Conservation (phyloP, 495 filamentous ascomycete genomes). For the Xylaria venustula region DNA sequence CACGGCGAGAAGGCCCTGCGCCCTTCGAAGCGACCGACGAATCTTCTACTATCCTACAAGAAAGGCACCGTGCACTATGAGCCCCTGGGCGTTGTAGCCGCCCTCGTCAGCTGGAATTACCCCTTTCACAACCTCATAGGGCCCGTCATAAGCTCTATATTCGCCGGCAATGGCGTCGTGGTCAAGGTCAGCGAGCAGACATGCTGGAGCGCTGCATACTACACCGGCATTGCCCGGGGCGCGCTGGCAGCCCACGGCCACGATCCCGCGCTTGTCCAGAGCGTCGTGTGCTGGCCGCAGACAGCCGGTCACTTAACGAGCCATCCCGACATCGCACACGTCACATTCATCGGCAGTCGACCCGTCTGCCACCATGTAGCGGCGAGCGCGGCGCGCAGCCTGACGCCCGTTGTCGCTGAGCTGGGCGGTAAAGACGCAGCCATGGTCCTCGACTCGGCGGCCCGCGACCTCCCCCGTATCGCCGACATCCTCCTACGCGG, state of each 20-base stretch:
- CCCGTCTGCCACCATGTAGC: constrained; percentile 87
- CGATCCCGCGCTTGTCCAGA: constrained; percentile 78
- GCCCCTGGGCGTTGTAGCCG: constrained; percentile 87
- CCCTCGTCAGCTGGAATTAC: constrained; percentile 95
- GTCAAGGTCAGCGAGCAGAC: constrained; percentile 93
- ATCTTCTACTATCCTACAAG: constrained; percentile 94
- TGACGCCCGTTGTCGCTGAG: constrained; percentile 84
- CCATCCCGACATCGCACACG: constrained; percentile 77
- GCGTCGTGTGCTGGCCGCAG: constrained; percentile 80
- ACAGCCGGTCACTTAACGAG: constrained; percentile 80
- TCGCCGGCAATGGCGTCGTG: constrained; percentile 88
- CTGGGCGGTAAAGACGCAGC: constrained; percentile 94
- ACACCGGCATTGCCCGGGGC: constrained; percentile 69
- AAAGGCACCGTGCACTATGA: constrained; percentile 88
- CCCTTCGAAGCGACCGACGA: constrained; percentile 70
- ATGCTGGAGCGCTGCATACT: constrained; percentile 84
- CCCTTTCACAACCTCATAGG: constrained; percentile 94
- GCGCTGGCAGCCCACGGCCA: constrained; percentile 84
- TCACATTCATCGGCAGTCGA: constrained; percentile 96
- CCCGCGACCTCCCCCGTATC: constrained; percentile 63
- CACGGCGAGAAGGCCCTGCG: constrained; percentile 83
- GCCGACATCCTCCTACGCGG: constrained; percentile 83
- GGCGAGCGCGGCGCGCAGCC: constrained; percentile 73
- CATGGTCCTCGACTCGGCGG: constrained; percentile 81
- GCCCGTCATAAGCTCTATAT: constrained; percentile 85